These are phyloP conservation scores for Pholiota conissans DNA, from an alignment of 768 basidiomycete species.

Conservation along the genomic window DNA sequence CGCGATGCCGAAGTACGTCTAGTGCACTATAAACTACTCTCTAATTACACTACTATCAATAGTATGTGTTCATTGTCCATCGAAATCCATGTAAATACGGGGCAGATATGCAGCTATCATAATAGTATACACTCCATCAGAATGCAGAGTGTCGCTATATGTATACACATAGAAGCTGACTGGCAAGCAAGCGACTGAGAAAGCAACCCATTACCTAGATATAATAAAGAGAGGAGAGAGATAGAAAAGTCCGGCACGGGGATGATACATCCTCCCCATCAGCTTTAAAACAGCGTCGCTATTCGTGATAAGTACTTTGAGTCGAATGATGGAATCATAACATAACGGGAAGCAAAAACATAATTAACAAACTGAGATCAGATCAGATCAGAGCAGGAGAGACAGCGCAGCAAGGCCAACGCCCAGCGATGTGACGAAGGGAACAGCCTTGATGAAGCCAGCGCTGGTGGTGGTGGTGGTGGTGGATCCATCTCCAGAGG, in stretches of 20 bases:
- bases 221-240: neutral
- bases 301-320: conserved; percentile 6
- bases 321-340: conserved; percentile 9
- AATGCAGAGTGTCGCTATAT: neutral
- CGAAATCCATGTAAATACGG: neutral
- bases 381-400: conserved; percentile 16
- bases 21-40: neutral
- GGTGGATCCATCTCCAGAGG: conserved; percentile 8
- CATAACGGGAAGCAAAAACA: neutral
- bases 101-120: neutral
- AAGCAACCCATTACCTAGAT: neutral
- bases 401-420: conserved; percentile 13
- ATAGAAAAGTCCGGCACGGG: conserved; percentile 5
- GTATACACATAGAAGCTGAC: neutral
- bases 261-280: neutral
- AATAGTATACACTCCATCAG: neutral
- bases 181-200: neutral
- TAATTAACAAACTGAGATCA: neutral
- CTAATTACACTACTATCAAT: neutral
- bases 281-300: conserved; percentile 1
- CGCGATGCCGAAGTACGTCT: neutral
- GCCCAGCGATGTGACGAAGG: conserved; percentile 16
- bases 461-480: conserved; percentile 21
- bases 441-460: conserved; percentile 7
- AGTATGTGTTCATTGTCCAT: neutral